Evolutionary conservation across 208 protist species (phyloP), one percentile per base, ranked within the genome.

Genomic region (Leishmania martiniquensis): DNA sequence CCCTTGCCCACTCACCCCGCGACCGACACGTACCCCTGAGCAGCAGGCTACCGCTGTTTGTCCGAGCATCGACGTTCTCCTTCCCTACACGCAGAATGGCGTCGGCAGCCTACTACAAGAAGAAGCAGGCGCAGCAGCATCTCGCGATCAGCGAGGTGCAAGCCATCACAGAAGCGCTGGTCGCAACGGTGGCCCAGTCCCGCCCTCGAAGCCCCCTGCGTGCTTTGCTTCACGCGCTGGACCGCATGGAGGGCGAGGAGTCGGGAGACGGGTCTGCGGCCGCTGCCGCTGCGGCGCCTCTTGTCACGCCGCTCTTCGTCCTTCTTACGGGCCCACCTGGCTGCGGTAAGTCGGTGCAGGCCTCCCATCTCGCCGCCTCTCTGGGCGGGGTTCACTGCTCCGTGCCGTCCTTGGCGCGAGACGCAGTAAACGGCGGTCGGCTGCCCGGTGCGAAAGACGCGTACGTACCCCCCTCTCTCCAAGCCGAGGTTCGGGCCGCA

Each of bases 81-180:
- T 44, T 54, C 66, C 0, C 15, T n/a, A 70, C 66, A 34, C 42
- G 22, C 68, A 59, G 12, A 34, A 89, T 89, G 86, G 67, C 83
- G 15, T 76, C 80, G 9, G 73, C 79, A 20, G 83, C 76, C 20
- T 49, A 65, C 25, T 87, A 87, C 77, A 85, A 89, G 80, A 85
- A 83, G 79, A 60, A 85, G 45, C 70, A 75, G 57, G 81, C 87
- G 42, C 82, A 91, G 79, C 42, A 63, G 37, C 44, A 75, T 29
- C 75, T 89, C 12, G 84, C 84, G 15, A 59, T 66, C 22, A 44
- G 72, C 17, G 81, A 86, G 52, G 75, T 91, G 57, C 85, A 86
- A 68, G 59, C 82, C 44, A 60, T 89, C 34, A 70, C 87, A 13
- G 78, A 89, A 78, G 59, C 82, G 82, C 66, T 91, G 29, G 67